phyloP scores from a whole-genome alignment of 2,329 filamentous ascomycete genomes.

The Arthrobotrys sinensis region DNA sequence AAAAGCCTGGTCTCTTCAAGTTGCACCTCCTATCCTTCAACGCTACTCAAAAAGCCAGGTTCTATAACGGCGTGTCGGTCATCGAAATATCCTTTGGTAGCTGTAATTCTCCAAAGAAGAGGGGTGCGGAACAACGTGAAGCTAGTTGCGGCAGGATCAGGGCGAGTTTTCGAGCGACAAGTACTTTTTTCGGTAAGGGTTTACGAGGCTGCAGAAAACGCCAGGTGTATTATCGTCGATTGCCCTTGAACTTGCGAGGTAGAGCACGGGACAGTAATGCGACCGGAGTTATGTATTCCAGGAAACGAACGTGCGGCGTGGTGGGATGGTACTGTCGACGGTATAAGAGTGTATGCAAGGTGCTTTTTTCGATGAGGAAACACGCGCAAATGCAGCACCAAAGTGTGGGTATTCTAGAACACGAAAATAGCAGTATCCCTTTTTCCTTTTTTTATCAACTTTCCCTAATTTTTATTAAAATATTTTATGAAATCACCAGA shows the following conservation, averaged over 20 bases:
- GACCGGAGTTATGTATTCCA: conserved; percentile 26
- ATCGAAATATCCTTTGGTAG: conserved; percentile 12
- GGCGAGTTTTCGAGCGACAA: background rate
- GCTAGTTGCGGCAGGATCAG: conserved; percentile 11
- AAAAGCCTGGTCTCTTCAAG: background rate
- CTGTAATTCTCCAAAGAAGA: background rate
- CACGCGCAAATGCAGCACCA: conserved; percentile 51
- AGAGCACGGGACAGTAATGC: background rate
- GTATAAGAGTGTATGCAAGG: conserved; percentile 6
- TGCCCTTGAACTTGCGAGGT: background rate
- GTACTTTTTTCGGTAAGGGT: background rate
- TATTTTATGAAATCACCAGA: background rate
- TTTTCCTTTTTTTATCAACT: background rate
- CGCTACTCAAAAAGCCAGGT: conserved; percentile 10
- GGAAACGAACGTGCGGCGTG: conserved; percentile 20
- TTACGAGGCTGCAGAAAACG: conserved; percentile 1
- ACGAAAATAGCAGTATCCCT: conserved; percentile 10
- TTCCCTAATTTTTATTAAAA: background rate
- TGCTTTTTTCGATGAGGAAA: conserved; percentile 33
- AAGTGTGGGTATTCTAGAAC: conserved; percentile 29
- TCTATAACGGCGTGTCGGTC: conserved; percentile 26
- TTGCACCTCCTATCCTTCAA: conserved; percentile 14
- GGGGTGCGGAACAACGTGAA: background rate
- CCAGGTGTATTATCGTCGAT: conserved; percentile 12
- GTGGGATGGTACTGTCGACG: conserved; percentile 5